Base-by-base conservation (phyloP, 1,139 yeast genomes). In the Torulaspora pretoriensis region DNA sequence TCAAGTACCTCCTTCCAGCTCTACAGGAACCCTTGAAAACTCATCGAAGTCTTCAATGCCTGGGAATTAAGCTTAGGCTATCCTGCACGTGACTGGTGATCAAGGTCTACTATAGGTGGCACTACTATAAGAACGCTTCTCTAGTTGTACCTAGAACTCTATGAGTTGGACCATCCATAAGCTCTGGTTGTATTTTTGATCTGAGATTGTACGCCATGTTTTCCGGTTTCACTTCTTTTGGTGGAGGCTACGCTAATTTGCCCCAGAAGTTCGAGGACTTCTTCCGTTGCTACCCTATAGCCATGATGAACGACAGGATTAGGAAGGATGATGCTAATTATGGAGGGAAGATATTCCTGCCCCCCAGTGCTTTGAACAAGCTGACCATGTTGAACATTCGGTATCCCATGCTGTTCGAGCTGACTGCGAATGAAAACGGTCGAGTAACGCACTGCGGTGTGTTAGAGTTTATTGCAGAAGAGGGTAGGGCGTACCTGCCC, bases 291-390 rank as follows among this genome's bases (percentile, higher is more conserved):
- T 92, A 89, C 63, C 97, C 97, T 3, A 77, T 90, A 33, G 75
- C 83, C 3, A 87, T 87, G 95, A 86, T 88, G 92, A 86, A 95
- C 3, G 95, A 88, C 51, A 70, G 74, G 49, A 79, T 76, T 33
- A 72, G 95, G 30, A 83, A 82, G 56, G 92, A 83, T 49, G 88
- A 81, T 52, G 83, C 95, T 48, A 90, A 92, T 61, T 90, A 69
- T 65, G 97, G 98, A n/a, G 99, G 98, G 54, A 92, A 94, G 71
- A 88, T 92, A 50, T 89, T 90, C 53, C 68, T 92, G 47, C 99
- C 99, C 4, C 94, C 96, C 17, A 86, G 96, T 37, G 94, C 97
- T 1, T 74, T 94, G 53, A 85, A 83, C 65, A 89, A 85, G 61
- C 73, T 94, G 49, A 87, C 96, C 7, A 82, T 83, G 87, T 66